These are phyloP conservation scores for Suillus subalutaceus DNA, from an alignment of 768 basidiomycete genomes.

Conservation along the genomic window DNA sequence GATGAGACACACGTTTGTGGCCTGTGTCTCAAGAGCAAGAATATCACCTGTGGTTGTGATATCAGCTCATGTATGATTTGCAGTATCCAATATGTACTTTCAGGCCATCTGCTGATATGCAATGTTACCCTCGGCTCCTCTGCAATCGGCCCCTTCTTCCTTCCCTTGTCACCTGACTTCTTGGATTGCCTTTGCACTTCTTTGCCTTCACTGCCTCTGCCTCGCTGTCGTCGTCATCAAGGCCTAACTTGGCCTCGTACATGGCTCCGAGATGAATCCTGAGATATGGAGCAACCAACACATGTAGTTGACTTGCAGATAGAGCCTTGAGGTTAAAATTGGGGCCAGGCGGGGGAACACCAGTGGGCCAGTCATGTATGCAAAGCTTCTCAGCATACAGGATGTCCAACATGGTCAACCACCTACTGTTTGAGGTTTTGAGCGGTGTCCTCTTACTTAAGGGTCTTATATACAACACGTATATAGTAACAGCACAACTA, in stretches of 20 bases:
- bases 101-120: background rate
- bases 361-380: background rate
- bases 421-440: background rate
- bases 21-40: background rate
- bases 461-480: too few species aligned
- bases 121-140: background rate
- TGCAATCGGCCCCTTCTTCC: background rate
- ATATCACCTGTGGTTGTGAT: background rate
- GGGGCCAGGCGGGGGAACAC: background rate
- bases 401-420: background rate
- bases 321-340: background rate
- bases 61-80: background rate
- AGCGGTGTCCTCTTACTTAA: too few species aligned
- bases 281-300: background rate
- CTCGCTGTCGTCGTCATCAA: background rate
- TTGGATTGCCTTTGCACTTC: constrained; percentile 4
- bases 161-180: background rate
- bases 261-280: background rate
- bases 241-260: background rate
- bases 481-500: too few species aligned
- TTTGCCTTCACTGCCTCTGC: background rate
- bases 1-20: background rate
- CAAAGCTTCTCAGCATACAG: background rate
- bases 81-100: background rate
- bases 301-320: background rate